Evolutionary conservation across 441 rosid species (phyloP), one percentile per base, ranked within the genome.

Genomic region (Isatis lusitanica): DNA sequence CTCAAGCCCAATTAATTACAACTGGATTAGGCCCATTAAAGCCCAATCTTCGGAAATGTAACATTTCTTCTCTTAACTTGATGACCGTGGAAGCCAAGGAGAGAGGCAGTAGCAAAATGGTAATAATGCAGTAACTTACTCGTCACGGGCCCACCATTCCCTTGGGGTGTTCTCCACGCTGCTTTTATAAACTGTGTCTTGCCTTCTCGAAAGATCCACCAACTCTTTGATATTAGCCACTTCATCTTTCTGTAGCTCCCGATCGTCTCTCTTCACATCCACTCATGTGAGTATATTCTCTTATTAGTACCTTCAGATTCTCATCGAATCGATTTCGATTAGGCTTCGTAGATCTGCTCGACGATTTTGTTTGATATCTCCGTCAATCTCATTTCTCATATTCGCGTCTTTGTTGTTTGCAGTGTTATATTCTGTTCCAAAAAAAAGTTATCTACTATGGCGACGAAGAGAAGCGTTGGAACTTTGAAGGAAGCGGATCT

Each of bases 381-480:
- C 42, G 21, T 46, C 26, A 50, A 42, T 60, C 59, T 71, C 51
- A 71, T 65, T 33, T 60, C 59, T 71, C 51, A 71, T 65, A 30
- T 39, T 57, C 36, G 52, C 7, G 7, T 68, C 10, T 69, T 69
- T 59, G 2, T n/a, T 40, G 18, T 50, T 48, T 39, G 43, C 18
- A 71, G 80, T 56, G 56, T 33, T 13, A 31, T 7, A 1, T 24
- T 0, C 9, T 43, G 0, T 13, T 30, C 53, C 9, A 30, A 30
- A 7, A 42, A 18, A 62, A 17, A 30, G 24, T 21, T 24, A 63
- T 69, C 64, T 26, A 66, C 52, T 10, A 91, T 91, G 98, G 95
- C 88, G 13, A 86, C 94, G 0, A 93, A 95, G 91, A 93, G 78
- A 86, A 93, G 96, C 80, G 96, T 95, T 7, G 82, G 92, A 21